Evolutionary conservation across 306 rosid genomes (phyloP), one percentile per base, ranked within the genome.

Genomic region (Prosopis cineraria): DNA sequence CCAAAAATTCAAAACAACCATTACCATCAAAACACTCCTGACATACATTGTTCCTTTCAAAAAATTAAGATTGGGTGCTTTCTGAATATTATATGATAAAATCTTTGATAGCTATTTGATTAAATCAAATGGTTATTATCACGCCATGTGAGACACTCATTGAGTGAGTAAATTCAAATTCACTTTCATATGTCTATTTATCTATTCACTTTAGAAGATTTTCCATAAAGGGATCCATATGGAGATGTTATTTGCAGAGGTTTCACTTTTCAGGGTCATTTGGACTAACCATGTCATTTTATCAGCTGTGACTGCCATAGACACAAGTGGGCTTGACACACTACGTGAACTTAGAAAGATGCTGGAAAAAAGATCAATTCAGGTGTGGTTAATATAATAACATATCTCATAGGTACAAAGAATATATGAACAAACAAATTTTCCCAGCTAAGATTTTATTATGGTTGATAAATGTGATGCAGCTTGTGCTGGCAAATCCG

Each of bases 401-500:
- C 40, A 20, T 9, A 10, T 3, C 12, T 31, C 5, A 20, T 22
- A 43, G 45, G 44, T 30, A 12, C 7, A 29, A 13, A 29, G 10
- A 30, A 29, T 14, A 56, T 13, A 29, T 4, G 30, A 60, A 56
- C 10, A 30, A 17, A 16, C 10, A 30, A 30, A 30, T 37, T 78
- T 70, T 20, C 63, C 30, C 53, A 20, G 3, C 13, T 20, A 3
- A 76, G 45, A 20, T 0, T 76, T 48, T 1, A n/a, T 69, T 36
- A 64, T 47, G 24, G 48, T 76, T 78, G 60, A 39, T 29, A 47
- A 67, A 17, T 75, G 3, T 24, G 1, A 36, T 52, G 87, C 77
- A 91, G 98, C 83, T 93, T 78, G 98, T 89, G 74, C 62, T 93
- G 90, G 95, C 87, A 62, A 93, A 93, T 78, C 98, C 98, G 2